phyloP scores from a whole-genome alignment of 2,329 filamentous ascomycete genomes.

The Trichoderma aggressivum region DNA sequence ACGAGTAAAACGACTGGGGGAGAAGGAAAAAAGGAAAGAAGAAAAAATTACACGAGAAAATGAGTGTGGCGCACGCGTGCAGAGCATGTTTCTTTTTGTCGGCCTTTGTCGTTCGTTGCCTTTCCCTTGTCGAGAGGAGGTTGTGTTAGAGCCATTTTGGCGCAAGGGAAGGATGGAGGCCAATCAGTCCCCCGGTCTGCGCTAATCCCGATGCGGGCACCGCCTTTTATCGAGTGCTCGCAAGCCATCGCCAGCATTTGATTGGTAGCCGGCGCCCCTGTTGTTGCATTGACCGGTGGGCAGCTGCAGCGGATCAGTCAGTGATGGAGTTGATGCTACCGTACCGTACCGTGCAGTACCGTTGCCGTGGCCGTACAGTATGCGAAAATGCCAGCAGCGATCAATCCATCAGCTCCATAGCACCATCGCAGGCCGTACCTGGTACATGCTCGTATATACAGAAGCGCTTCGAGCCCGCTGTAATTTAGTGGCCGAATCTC shows the following conservation, averaged over 20 bases:
- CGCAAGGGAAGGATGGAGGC: slow-evolving; percentile 16
- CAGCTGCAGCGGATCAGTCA: neutral
- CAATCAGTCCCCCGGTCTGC: neutral
- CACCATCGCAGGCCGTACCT: neutral
- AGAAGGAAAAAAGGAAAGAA: neutral
- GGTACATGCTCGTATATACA: no score
- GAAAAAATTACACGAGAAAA: neutral
- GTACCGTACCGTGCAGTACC: neutral
- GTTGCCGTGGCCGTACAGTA: neutral
- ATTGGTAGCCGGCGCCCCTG: neutral
- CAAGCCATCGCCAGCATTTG: neutral
- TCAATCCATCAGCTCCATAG: neutral
- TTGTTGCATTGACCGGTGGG: slow-evolving; percentile 4
- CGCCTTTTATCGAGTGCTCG: neutral
- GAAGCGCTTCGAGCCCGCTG: neutral
- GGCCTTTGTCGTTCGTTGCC: slow-evolving; percentile 11
- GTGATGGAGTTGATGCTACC: neutral
- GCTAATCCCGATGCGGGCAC: slow-evolving; percentile 1
- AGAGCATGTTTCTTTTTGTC: slow-evolving; percentile 3
- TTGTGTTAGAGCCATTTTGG: slow-evolving; percentile 16
- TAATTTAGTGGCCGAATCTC: neutral
- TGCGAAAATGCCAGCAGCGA: neutral
- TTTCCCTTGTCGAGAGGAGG: slow-evolving; percentile 17
- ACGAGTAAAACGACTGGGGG: neutral
- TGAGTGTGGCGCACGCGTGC: neutral